These are phyloP conservation scores for Aspergillus sclerotialis DNA, from an alignment of 2,329 filamentous ascomycete genomes.

Conservation along the genomic window DNA sequence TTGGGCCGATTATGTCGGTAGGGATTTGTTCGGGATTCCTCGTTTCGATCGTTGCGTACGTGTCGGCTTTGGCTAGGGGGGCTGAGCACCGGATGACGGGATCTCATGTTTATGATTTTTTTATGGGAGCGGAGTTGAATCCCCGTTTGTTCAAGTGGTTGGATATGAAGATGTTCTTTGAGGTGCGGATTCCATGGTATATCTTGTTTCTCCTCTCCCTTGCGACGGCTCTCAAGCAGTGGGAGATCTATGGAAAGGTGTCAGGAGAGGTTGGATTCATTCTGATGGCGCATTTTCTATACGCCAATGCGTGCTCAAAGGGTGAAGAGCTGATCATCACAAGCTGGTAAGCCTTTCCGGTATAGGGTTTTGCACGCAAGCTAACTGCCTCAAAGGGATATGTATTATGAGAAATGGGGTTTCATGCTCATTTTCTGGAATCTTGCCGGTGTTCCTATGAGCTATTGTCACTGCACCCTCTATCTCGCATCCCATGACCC, in stretches of 20 bases:
- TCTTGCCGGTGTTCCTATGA: constrained; percentile 79
- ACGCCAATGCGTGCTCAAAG: constrained; percentile 85
- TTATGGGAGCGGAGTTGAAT: constrained; percentile 83
- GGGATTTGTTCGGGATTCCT: constrained; percentile 84
- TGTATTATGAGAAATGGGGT: constrained; percentile 93
- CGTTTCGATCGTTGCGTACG: constrained; percentile 73
- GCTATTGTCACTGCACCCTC: constrained; percentile 87
- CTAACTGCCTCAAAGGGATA: constrained; percentile 51
- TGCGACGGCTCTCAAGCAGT: constrained; percentile 71
- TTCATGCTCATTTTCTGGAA: constrained; percentile 99
- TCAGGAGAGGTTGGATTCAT: constrained; percentile 74
- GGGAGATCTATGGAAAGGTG: constrained; percentile 75
- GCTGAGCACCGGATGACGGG: constrained; percentile 87
- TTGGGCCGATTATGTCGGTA: constrained; percentile 85
- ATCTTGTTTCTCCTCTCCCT: constrained; percentile 72
- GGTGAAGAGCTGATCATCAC: constrained; percentile 83
- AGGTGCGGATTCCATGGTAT: constrained; percentile 90
- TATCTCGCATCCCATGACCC: constrained; percentile 78
- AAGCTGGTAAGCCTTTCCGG: constrained; percentile 54
- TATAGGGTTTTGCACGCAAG: not conserved
- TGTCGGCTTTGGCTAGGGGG: constrained; percentile 74
- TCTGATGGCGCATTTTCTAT: constrained; percentile 81
- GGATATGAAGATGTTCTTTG: constrained; percentile 93
- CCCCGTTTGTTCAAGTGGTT: constrained; percentile 74
- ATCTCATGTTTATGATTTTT: constrained; percentile 74